Percentiles rank a stretch among this genome's conserved stretches.
Evolutionary conservation across 2,329 filamentous ascomycete species (phyloP).

Genomic region (Diplodia intermedia): DNA sequence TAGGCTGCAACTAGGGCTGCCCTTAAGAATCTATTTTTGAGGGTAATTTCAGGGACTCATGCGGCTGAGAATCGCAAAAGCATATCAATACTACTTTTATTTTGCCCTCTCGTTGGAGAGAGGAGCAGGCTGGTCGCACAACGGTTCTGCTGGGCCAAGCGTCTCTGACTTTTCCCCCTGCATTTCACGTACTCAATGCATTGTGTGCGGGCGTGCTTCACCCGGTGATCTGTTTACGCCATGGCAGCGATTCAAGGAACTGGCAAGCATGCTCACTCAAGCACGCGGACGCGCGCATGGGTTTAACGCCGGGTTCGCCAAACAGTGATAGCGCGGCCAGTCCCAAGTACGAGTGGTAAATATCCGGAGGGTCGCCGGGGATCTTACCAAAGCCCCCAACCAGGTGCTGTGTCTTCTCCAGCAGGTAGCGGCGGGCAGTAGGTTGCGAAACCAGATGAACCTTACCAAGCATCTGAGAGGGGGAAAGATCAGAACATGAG

Average conservation of each 20-base stretch:
- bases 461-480: constrained; percentile 36
- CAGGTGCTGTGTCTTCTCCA: constrained; percentile 84
- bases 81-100: constrained; percentile 24
- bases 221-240: constrained; percentile 44
- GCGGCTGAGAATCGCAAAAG: constrained; percentile 1
- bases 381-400: constrained; percentile 64
- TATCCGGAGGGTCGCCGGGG: constrained; percentile 61
- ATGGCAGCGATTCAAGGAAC: constrained; percentile 46
- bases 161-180: not conserved
- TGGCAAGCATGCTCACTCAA: constrained; percentile 66
- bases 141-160: constrained; percentile 8
- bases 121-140: not conserved
- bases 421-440: constrained; percentile 76
- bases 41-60: not conserved
- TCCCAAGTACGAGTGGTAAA: constrained; percentile 90
- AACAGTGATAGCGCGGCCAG: constrained; percentile 79
- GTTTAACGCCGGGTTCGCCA: constrained; percentile 71
- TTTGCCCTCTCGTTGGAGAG: constrained; percentile 7
- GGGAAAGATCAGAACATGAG: constrained; percentile 54
- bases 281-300: constrained; percentile 77
- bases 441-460: constrained; percentile 50
- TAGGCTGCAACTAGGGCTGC: constrained; percentile 5
- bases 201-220: constrained; percentile 5
- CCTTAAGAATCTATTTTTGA: constrained; percentile 6
- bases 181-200: constrained; percentile 9